These are phyloP conservation scores for Mycena leptocephala DNA, from an alignment of 768 basidiomycete species.

Conservation along the genomic window DNA sequence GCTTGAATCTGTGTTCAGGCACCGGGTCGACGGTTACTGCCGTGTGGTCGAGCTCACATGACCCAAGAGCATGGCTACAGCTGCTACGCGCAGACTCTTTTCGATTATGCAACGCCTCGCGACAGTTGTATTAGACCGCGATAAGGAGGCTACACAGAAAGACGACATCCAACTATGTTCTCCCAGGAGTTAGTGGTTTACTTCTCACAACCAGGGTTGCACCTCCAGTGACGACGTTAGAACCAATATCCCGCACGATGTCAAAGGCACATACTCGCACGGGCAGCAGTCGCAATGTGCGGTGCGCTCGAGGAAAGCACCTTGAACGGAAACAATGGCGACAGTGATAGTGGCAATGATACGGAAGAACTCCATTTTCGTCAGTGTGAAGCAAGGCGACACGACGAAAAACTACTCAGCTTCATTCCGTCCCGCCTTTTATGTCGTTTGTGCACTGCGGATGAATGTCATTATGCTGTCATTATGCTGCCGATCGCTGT, in stretches of 20 bases:
- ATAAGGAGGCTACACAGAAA: slow-evolving; percentile 2
- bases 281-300: slow-evolving; percentile 1
- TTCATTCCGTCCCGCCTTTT: not conserved
- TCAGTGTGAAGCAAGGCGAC: not conserved
- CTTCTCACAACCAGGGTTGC: slow-evolving; percentile 11
- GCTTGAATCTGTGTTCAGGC: not conserved
- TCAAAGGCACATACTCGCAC: slow-evolving; percentile 11
- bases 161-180: not conserved
- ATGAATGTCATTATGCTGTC: not conserved
- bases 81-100: slow-evolving; percentile 10
- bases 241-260: slow-evolving; percentile 1
- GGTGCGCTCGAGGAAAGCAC: slow-evolving; percentile 7
- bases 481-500: not conserved
- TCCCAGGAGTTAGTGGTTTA: slow-evolving; percentile 5
- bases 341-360: not conserved
- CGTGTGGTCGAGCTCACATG: not conserved
- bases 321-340: not conserved
- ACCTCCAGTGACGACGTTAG: slow-evolving; percentile 3
- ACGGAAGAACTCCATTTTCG: not conserved
- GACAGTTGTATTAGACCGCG: slow-evolving; percentile 3
- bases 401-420: not conserved
- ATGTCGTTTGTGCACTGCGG: not conserved
- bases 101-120: not conserved
- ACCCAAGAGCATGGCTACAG: not conserved
- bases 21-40: not conserved